Evolutionary conservation across 2,329 filamentous ascomycete species (phyloP), one percentile per base, ranked within the genome.

Genomic region (Lizonia empirigonia): DNA sequence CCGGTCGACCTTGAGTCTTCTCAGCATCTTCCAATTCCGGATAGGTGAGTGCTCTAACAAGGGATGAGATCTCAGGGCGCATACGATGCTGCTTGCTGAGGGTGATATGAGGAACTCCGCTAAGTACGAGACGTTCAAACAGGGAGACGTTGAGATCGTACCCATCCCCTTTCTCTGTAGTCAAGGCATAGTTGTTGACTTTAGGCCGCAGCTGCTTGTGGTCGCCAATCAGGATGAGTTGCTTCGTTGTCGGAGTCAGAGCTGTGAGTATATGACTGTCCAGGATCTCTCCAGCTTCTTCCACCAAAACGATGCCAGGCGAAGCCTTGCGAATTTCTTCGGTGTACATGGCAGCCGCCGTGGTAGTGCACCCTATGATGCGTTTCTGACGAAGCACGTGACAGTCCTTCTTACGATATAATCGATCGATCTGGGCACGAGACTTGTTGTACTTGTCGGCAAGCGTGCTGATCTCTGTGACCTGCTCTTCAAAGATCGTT

Each of bases 241-340:
- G 85, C 52, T 87, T 80, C 0, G 82, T 82, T 0, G 78, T 69
- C 0, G 79, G 67, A 0, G 77, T 75, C 48, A 90, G 60, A 0
- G 87, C 81, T 0, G 87, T 82, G 0, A 90, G 68, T 1, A 88
- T 76, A 57, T 90, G 87, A 1, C 79, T 78, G 65, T 91, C 88
- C 0, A 90, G 74, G 3, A 91, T 88, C 56, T 91, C 87, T 1
- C 86, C 88, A 0, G 87, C 88, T 68, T 91, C 88, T 65, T 91
- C 88, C 0, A 89, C 82, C 0, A 91, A 64, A 1, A 90, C 69
- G 2, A 89, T 75, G 1, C 84, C 83, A 0, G 86, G 85, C 0
- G 72, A 68, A 0, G 80, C 81, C 0, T 77, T 74, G 4, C 77
- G 77, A 7, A 91, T 77, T 1, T 82, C 74, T 0, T 78, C 70